Evolutionary conservation across 2,329 filamentous ascomycete genomes (phyloP).

Genomic region (Calcarisporium arbuscula): DNA sequence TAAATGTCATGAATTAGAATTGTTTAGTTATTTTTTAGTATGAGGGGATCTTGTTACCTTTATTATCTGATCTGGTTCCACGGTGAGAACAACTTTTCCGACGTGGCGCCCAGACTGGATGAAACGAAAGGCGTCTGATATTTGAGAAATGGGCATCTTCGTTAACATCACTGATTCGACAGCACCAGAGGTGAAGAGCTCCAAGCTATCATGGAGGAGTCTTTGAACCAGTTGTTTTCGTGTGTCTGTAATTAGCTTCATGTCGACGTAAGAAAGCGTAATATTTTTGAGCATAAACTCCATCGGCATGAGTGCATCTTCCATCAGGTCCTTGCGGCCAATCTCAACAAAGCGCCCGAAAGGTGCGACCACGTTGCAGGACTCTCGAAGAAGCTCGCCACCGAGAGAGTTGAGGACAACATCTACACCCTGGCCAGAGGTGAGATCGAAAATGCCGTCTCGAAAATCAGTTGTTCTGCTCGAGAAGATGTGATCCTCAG

Average conservation of each 20-base stretch:
- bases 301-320: background rate
- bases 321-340: conserved; percentile 16
- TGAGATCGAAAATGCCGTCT: background rate
- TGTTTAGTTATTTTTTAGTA: too few species aligned
- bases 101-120: conserved; percentile 38
- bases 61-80: too few species aligned
- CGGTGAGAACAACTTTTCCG: too few species aligned
- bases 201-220: background rate
- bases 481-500: conserved; percentile 4
- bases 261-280: background rate
- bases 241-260: background rate
- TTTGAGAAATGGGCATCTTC: conserved; percentile 8
- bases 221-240: background rate
- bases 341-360: conserved; percentile 30
- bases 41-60: too few species aligned
- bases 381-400: conserved; percentile 21
- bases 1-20: too few species aligned
- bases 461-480: conserved; percentile 4
- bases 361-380: conserved; percentile 28
- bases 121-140: conserved; percentile 33
- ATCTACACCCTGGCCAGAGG: conserved; percentile 25
- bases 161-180: background rate
- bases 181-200: background rate
- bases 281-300: background rate
- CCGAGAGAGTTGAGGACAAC: conserved; percentile 24